Base-by-base conservation (phyloP, 768 basidiomycete genomes). In the Mycena maculata region DNA sequence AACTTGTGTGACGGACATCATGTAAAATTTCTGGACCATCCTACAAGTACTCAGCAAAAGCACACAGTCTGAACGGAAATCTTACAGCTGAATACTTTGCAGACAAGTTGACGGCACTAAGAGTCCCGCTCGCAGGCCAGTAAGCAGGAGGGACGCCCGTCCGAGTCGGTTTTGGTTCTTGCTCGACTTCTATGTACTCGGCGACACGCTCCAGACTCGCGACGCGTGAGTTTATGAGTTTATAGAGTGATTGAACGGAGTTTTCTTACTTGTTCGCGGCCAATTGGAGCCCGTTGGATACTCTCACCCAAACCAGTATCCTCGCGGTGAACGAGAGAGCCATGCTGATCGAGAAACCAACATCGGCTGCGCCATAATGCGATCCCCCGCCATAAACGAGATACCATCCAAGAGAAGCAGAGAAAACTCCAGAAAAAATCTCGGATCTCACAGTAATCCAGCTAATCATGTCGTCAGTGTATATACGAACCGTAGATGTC, bases 1-100 rank as follows among this genome's bases (percentile, higher is more conserved):
- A n/a, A n/a, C 23, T 47, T 13, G 78, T 77, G 65, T 88, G 85
- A 13, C 80, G 77, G 39, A 90, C 68, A 33, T 87, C 77, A 36
- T 88, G 84, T 10, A 90, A 78, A 0, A 90, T 87, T n/a, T 80
- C 76, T 1, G 88, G 87, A 2, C 88, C 87, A 63, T 87, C 86
- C 75, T 67, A 22, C 11, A 52, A 41, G 22, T 27, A 18, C 3
- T 13, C 33, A 22, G 50, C 27, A 38, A 27, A 49, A n/a, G 22
- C 6, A 11, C 3, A 22, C 6, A 45, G 18, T 15, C 5, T 5
- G 11, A 20, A 55, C 11, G 28, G 42, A 11, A 16, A 22, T 48
- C 36, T 15, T 20, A 68, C 66, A 6, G 59, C 41, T 25, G 83
- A 83, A 67, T 87, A 87, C 44, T 79, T 76, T 0, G 89, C 88